Base-by-base conservation (phyloP, 176 grass and related monocot species). In the Juncus effusus region DNA sequence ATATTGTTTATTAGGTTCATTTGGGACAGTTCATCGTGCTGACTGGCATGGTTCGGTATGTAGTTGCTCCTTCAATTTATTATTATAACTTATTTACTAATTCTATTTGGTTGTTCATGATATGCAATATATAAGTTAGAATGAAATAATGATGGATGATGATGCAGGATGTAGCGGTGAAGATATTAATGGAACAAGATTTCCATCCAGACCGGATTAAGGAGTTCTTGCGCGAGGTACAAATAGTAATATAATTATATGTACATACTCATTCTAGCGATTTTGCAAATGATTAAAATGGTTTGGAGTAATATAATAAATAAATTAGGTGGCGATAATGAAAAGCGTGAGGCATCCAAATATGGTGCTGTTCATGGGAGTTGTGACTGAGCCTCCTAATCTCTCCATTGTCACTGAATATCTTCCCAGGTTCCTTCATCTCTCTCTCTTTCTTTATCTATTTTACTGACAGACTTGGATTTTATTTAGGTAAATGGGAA, bases 31-130 rank as follows among this genome's bases (percentile, higher is more conserved):
- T 73, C 94, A 92, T 80, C 94, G 82, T 84, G 94, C 94, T 84
- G 94, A 97, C 58, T 97, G 88, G 94, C 85, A 97, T 92, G 88
- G 94, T 77, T 97, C 94, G 78, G 94, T 97, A 92, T 80, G 85
- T 58, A 69, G 13, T 57, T 55, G 38, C 45, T n/a, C 47, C 78
- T 50, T 1, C 19, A 28, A 28, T 28, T 28, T 28, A 28, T 28
- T 47, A 47, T 47, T 47, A 6, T 47, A 6, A 47, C 9, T 47
- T 47, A 47, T 47, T 47, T 47, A 47, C 2, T 76, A 42, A 67
- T 61, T 61, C 7, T 36, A 56, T 13, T 56, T 13, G 52, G 10
- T 56, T 10, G 52, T 56, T 56, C 13, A 13, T 56, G 10, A 13
- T 10, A 10, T 11, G 52, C 52, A 11, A 11, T 13, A 11, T 13